Base-by-base conservation (phyloP, 805 yeast genomes). In the Kurtzmaniella cleridarum region DNA sequence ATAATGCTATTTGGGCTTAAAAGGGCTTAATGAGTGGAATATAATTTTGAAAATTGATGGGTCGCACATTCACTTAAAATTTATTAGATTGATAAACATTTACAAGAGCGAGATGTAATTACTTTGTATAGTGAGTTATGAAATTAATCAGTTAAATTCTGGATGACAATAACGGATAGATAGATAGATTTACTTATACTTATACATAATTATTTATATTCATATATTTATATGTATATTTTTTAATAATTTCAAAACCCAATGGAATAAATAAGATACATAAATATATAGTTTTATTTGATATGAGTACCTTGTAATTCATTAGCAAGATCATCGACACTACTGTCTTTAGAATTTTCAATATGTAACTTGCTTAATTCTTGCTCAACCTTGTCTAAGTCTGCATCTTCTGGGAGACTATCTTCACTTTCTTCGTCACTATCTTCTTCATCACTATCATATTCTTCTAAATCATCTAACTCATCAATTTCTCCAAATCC, bases 381-480 rank as follows among this genome's bases (percentile, higher is more conserved):
- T 44, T 69, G 69, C 54, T 78, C 82, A 43, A 76, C 62, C 36
- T 63, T 62, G 35, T 60, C 62, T 40, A 72, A 56, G 43, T 72
- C 71, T 28, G 56, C 75, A 35, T 78, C 87, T 34, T 75, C 82
- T 34, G 76, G 86, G 31, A 49, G 51, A 35, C 73, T 74, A 24
- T 62, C 72, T 12, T 67, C 77, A 3, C 69, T 81, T 4, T 71
- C 80, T 9, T 73, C 81, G 14, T 73, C 82, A 3, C 75, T 83
- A 16, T 79, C 86, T 40, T 79, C 87, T 39, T 79, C 87, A 17
- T 77, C 85, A 35, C 79, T 77, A 46, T 79, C 79, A 27, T 75
- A 68, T 60, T 88, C 96, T 67, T 91, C 98, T 65, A 93, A 76
- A 51, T 93, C 98, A 51, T 91, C 98, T 36, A 93, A 72, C 57